phyloP scores from a whole-genome alignment of 2,329 filamentous ascomycete species.

The Exophiala sp. region DNA sequence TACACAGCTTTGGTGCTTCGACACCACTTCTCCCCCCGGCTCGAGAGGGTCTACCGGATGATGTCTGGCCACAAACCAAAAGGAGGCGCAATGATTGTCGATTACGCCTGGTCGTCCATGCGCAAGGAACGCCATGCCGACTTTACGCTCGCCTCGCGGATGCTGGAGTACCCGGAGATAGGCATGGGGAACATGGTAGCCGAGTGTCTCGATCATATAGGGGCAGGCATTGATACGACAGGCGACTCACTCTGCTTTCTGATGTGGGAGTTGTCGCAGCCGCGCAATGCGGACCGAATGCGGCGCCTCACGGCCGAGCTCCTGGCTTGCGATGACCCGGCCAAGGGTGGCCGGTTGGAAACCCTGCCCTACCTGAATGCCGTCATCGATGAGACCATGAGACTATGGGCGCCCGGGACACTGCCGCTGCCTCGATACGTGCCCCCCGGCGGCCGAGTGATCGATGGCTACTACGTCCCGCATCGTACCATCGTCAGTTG shows the following conservation, averaged over 20 bases:
- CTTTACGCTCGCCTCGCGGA: too few species aligned
- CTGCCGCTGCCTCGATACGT: slow-evolving; percentile 31
- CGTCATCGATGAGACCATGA: slow-evolving; percentile 44
- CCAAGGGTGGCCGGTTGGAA: slow-evolving; percentile 15
- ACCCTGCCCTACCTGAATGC: slow-evolving; percentile 42
- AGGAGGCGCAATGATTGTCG: too few species aligned
- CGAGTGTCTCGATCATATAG: slow-evolving; percentile 67
- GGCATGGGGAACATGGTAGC: slow-evolving; percentile 41
- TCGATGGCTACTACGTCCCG: slow-evolving; percentile 34
- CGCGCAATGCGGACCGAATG: slow-evolving; percentile 48
- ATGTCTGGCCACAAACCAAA: slow-evolving; percentile 54
- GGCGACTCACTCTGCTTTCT: slow-evolving; percentile 64
- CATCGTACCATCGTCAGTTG: slow-evolving; percentile 30
- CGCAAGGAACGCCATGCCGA: too few species aligned
- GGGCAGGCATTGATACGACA: slow-evolving; percentile 65
- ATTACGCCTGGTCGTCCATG: too few species aligned
- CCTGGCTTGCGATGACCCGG: slow-evolving; percentile 34
- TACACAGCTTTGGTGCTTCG: too few species aligned
- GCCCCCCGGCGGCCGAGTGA: slow-evolving; percentile 28
- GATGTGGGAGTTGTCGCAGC: slow-evolving; percentile 63
- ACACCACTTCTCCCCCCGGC: too few species aligned
- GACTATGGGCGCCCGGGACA: slow-evolving; percentile 42
- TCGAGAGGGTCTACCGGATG: slow-evolving; percentile 48
- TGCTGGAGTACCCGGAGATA: too few species aligned
- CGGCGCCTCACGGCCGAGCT: slow-evolving; percentile 51